Percentiles rank a stretch among this genome's conserved stretches.
Evolutionary conservation across 495 filamentous ascomycete species (phyloP).

Genomic region (Articulospora tetracladia): DNA sequence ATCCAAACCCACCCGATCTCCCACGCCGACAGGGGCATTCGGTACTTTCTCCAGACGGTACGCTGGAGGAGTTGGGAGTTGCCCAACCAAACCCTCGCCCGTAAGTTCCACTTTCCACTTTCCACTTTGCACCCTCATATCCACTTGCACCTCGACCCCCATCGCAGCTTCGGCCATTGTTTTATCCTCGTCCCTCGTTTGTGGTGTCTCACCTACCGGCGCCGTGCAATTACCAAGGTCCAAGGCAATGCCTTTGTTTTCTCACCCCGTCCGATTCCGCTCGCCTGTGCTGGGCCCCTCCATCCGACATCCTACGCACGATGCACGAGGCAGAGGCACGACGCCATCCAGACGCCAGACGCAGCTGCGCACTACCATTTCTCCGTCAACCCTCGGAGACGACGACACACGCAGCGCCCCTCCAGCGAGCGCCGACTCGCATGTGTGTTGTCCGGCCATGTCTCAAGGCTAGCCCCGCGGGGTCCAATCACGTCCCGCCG

Average conservation of each 20-base stretch:
- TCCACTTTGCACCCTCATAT: neutral
- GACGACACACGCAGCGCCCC: neutral
- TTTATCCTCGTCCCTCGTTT: neutral
- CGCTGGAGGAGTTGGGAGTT: slow-evolving; percentile 1
- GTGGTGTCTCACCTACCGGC: neutral
- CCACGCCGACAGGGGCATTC: neutral
- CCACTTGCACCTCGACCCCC: no score
- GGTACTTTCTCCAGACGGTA: neutral
- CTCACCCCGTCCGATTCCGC: neutral
- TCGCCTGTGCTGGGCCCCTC: neutral
- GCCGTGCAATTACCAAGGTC: slow-evolving; percentile 13
- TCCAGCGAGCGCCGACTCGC: neutral
- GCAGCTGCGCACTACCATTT: neutral
- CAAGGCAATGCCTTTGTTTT: neutral
- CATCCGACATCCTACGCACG: neutral
- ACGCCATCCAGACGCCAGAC: no score
- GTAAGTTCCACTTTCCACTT: neutral
- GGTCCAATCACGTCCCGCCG: neutral
- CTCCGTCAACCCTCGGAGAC: neutral
- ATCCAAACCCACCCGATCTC: slow-evolving; percentile 2
- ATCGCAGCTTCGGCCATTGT: slow-evolving; percentile 2
- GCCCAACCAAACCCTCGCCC: neutral
- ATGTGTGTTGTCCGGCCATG: neutral
- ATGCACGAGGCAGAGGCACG: no score
- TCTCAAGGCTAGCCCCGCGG: neutral